Base-by-base conservation (phyloP, 768 basidiomycete genomes). In the Naganishia friedmannii region DNA sequence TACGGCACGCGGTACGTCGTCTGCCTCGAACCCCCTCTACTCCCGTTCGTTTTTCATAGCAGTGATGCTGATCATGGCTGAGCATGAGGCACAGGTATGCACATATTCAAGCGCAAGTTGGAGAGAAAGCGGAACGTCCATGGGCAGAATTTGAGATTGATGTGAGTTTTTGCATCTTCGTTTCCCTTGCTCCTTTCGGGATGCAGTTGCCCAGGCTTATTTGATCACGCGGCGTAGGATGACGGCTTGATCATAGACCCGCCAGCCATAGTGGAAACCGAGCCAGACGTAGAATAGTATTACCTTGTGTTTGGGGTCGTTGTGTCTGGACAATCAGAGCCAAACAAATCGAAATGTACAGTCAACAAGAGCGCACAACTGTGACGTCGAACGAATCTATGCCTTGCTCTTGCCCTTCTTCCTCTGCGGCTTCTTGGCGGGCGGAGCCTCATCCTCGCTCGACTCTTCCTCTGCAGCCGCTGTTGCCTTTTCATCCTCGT, bases 391-490 rank as follows among this genome's bases (percentile, higher is more conserved):
- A 42, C 42, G 15, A 10, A 5, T 13, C 34, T 39, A 58, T 12
- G 57, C 57, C 63, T 48, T 65, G 21, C 23, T n/a, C 37, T 46
- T 63, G n/a, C 29, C 48, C 68, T 69, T 69, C 29, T 57, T 69
- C 51, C 58, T 69, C 48, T 65, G 57, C 45, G 57, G 32, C 37
- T 34, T 39, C n/a, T 57, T 57, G 23, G 55, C 45, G 1, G 68
- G 56, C 9, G 67, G 67, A 2, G 53, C 67, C 39, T 69, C 68
- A 23, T 69, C 68, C 51, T 63, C 68, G 32, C 68, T 69, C 51
- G 73, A 73, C 53, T 74, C 73, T 17, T 83, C 84, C 21, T 79
- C 28, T 80, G 82, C 7, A 74, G 79, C n/a, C 70, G 42, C 42
- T 42, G 42, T 13, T 10, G 42, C 42, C 15, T 42, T 42, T 42